Evolutionary conservation across 2,329 filamentous ascomycete species (phyloP).

Genomic region (Phaeoacremonium minimum): DNA sequence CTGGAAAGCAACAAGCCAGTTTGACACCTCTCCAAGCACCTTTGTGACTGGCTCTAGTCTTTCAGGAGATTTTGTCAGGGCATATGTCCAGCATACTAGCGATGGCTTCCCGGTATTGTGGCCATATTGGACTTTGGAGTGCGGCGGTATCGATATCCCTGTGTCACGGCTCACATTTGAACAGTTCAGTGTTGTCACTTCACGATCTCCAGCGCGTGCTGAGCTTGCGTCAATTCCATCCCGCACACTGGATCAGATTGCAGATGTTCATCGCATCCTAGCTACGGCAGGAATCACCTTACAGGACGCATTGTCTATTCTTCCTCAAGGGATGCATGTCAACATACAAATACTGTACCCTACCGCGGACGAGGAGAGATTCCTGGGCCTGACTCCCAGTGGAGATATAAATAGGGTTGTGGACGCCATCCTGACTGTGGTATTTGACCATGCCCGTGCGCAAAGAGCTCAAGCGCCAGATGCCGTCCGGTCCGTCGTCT

Average conservation of each 20-base stretch:
- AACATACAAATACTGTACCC: constrained; percentile 93
- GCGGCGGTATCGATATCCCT: constrained; percentile 74
- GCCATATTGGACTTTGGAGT: constrained; percentile 75
- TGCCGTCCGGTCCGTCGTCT: constrained; percentile 80
- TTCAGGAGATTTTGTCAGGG: constrained; percentile 87
- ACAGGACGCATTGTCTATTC: constrained; percentile 66
- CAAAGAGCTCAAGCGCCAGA: constrained; percentile 63
- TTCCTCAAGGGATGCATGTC: constrained; percentile 78
- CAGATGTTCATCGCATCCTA: constrained; percentile 67
- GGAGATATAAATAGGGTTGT: constrained; percentile 83
- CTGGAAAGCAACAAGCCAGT: constrained; percentile 96
- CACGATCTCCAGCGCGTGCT: constrained; percentile 32
- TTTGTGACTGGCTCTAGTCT: constrained; percentile 93
- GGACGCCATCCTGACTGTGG: constrained; percentile 75
- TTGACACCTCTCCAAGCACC: constrained; percentile 79
- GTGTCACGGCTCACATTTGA: constrained; percentile 73
- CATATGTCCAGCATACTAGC: constrained; percentile 88
- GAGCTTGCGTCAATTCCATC: constrained; percentile 37
- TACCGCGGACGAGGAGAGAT: constrained; percentile 66
- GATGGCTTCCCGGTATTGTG: constrained; percentile 85
- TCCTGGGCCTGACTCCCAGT: constrained; percentile 66
- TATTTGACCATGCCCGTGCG: constrained; percentile 84
- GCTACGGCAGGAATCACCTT: constrained; percentile 76
- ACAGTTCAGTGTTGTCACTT: constrained; percentile 60
- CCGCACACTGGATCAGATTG: constrained; percentile 50